Base-by-base conservation (phyloP, 441 rosid species). In the Populus trichocarpa region DNA sequence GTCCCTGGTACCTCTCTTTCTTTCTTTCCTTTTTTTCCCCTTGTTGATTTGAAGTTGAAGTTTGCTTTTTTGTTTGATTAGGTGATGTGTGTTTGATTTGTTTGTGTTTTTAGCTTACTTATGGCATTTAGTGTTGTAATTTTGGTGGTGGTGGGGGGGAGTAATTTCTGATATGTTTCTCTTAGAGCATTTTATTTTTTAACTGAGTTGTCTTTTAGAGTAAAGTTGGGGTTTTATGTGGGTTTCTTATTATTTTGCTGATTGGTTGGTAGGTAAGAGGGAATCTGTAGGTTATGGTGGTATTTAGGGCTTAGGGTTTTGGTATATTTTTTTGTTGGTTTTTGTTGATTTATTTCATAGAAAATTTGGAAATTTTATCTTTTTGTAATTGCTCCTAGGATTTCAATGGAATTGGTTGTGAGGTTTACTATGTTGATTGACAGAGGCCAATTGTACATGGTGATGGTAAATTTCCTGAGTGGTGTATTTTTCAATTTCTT, bases 1-100 rank as follows among this genome's bases (percentile, higher is more conserved):
- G 82, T 91, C 59, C 95, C 92, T 13, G 92, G 99, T 96, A 81
- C 71, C 67, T 14, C 16, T 8, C 69, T 40, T 32, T 50, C 40
- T 3, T 7, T 42, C 66, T 38, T 32, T 9, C 66, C 2, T 1
- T 32, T 10, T 67, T 63, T 71, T 30, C 6, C 7, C 38, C 2
- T 26, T 75, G 46, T 61, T 69, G 9, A 38, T 38, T 57, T 63
- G 25, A 9, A n/a, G 57, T 33, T 32, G 30, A 22, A 5, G 26
- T 76, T 66, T 11, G 7, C 28, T 9, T 6, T 36, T 73, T 66
- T 78, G 13, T 73, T 30, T 66, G 66, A 74, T 67, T 67, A 69
- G 65, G 10, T 38, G 38, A 35, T 75, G 20, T 61, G 65, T 66
- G 46, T 18, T 23, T 64, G 23, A 25, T 50, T 69, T 23, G 23